Evolutionary conservation across 2,329 filamentous ascomycete genomes (phyloP).

Genomic region (Talaromyces sp.): DNA sequence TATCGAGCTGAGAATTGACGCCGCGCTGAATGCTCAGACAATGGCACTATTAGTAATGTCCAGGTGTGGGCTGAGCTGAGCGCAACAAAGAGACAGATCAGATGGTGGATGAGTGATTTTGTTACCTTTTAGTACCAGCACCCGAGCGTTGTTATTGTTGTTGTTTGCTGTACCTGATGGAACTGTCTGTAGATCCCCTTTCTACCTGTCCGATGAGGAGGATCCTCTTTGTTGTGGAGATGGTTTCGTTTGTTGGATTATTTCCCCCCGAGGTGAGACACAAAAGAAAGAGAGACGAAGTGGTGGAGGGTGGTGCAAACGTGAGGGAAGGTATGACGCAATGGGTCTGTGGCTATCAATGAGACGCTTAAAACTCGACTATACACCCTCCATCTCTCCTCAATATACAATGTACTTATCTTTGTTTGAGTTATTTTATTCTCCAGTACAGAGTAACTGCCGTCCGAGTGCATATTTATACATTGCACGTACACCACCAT

Average conservation of each 20-base stretch:
- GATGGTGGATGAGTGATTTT: background rate
- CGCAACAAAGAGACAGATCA: background rate
- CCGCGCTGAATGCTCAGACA: background rate
- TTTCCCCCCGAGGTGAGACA: background rate
- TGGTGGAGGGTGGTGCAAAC: background rate
- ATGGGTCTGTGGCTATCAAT: background rate
- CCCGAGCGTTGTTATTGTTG: background rate
- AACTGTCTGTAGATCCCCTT: background rate
- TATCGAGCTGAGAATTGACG: background rate
- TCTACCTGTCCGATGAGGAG: background rate
- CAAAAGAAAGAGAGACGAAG: background rate
- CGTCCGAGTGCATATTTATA: background rate
- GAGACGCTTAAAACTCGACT: background rate
- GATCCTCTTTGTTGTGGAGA: background rate
- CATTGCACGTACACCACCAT: background rate
- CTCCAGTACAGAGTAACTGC: background rate
- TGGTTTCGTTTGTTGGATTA: background rate
- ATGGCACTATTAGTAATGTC: background rate
- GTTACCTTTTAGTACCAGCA: slow-evolving; percentile 3
- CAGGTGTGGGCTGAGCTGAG: slow-evolving; percentile 7
- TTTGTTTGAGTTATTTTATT: background rate
- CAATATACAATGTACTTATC: background rate
- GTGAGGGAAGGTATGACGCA: slow-evolving; percentile 8
- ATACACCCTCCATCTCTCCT: background rate
- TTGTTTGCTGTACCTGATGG: background rate